These are phyloP conservation scores for Syncephalastrum racemosum DNA, from an alignment of 371 early-diverging fungal species.

Conservation along the genomic window DNA sequence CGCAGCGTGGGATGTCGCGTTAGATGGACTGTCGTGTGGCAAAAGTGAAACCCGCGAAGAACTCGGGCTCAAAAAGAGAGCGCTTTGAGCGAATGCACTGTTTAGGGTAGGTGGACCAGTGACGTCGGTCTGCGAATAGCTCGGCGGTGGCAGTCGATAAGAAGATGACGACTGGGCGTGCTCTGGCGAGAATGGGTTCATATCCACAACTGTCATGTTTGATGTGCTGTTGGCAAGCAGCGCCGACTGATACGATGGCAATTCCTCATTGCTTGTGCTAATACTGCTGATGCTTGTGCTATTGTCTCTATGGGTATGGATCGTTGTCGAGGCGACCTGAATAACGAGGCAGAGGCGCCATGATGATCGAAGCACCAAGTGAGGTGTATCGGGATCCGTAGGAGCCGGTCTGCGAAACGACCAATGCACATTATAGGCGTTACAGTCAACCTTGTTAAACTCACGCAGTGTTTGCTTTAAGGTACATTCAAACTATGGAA, in stretches of 20 bases:
- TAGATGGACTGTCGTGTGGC: too few relatives aligned
- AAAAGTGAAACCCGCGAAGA: too few relatives aligned
- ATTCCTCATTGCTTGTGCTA: constrained; percentile 15
- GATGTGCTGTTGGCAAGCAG: neutral
- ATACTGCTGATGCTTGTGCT: too few relatives aligned
- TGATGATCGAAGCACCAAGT: constrained; percentile 13
- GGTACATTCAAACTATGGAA: constrained; percentile 32
- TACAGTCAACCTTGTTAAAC: constrained; percentile 31
- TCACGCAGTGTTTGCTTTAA: constrained; percentile 36
- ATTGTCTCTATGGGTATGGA: neutral
- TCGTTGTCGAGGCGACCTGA: constrained; percentile 22
- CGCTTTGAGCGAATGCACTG: too few relatives aligned
- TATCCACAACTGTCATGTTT: constrained; percentile 2
- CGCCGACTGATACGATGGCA: constrained; percentile 41
- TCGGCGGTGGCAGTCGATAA: constrained; percentile 18
- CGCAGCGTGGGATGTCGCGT: too few relatives aligned
- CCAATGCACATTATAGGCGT: constrained; percentile 26
- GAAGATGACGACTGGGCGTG: neutral
- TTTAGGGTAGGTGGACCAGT: too few relatives aligned
- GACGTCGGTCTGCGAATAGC: constrained; percentile 17
- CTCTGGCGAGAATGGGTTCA: neutral
- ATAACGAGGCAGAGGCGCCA: constrained; percentile 31
- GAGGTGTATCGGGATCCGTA: constrained; percentile 11
- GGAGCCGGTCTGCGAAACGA: constrained; percentile 22
- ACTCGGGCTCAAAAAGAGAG: too few relatives aligned